Evolutionary conservation across 2,329 filamentous ascomycete genomes (phyloP).

Genomic region (Colletotrichum neosansevieriae): DNA sequence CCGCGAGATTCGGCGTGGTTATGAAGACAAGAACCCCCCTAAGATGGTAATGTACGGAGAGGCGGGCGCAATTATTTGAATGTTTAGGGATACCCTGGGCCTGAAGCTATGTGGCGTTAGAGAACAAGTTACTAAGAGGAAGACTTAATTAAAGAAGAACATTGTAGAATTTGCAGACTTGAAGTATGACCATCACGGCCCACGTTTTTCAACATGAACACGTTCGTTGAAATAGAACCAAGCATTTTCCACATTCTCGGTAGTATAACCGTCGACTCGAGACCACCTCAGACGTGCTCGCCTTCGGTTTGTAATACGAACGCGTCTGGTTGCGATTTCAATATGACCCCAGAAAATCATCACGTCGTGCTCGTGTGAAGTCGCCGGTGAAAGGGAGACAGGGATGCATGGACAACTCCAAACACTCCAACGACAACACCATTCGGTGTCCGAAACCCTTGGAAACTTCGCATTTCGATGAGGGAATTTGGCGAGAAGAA

Average conservation of each 20-base stretch:
- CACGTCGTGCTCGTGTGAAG: slow-evolving; percentile 16
- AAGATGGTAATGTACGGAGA: background rate
- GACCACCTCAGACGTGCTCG: background rate
- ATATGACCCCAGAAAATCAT: background rate
- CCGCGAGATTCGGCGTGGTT: background rate
- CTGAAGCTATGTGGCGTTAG: background rate
- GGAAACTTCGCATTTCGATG: background rate
- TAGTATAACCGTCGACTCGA: no score
- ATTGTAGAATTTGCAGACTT: background rate
- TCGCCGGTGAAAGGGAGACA: background rate
- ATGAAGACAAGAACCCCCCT: background rate
- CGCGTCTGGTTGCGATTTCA: no score
- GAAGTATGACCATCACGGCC: no score
- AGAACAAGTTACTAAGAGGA: background rate
- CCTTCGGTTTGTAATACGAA: no score
- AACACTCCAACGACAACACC: slow-evolving; percentile 1
- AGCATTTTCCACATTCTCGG: no score
- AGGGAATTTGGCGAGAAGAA: no score
- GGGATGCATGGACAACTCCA: slow-evolving; percentile 26
- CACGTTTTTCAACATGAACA: no score
- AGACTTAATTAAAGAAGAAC: background rate
- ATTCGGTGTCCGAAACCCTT: background rate
- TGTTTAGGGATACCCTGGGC: slow-evolving; percentile 14
- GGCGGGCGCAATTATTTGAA: background rate
- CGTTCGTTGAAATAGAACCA: no score